Evolutionary conservation across 2,329 filamentous ascomycete genomes (phyloP), one percentile per base, ranked within the genome.

Genomic region (Pseudocercospora eumusae): DNA sequence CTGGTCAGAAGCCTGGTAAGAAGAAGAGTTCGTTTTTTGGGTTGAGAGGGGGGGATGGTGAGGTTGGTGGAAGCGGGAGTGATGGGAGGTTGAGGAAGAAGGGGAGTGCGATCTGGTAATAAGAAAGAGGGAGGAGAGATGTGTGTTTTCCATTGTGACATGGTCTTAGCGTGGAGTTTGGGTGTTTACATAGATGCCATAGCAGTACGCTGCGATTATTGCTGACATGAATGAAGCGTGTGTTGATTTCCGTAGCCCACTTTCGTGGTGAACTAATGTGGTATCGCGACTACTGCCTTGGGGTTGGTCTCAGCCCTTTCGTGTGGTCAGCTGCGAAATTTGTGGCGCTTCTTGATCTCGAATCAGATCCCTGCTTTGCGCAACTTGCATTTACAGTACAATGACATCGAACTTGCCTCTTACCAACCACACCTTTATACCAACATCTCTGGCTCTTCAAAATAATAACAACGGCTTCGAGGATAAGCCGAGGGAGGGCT

Each of bases 101-200:
- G 69, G 72, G 75, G 60, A 79, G 77, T 64, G 75, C 76, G 52
- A 76, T 79, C 74, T 80, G 79, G 68, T 80, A 59, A 27, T 49
- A 49, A 15, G 4, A 23, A 18, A 7, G 13, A 4, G 23, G 49
- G 15, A 9, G 5, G 31, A 9, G 5, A 18, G 28, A 4, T 31
- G 28, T 9, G 28, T 31, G 28, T 31, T 31, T 31, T n/a, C n/a
- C n/a, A n/a, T n/a, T 40, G 36, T 13, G n/a, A 9, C 13, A 20
- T 11, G 21, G 2, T 40, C n/a, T 63, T 59, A 63, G 61, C 61
- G 61, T 57, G 49, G 58, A 36, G 49, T 60, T 60, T 20, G 18
- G 33, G 27, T 15, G 20, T 8, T 27, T 20, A 9, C 6, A 13
- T 50, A 50, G 20, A 52, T 28, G 31, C 15, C 47, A 52, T n/a